Conservation (phyloP, 257 asterid species). For the Forsythia viridissima region DNA sequence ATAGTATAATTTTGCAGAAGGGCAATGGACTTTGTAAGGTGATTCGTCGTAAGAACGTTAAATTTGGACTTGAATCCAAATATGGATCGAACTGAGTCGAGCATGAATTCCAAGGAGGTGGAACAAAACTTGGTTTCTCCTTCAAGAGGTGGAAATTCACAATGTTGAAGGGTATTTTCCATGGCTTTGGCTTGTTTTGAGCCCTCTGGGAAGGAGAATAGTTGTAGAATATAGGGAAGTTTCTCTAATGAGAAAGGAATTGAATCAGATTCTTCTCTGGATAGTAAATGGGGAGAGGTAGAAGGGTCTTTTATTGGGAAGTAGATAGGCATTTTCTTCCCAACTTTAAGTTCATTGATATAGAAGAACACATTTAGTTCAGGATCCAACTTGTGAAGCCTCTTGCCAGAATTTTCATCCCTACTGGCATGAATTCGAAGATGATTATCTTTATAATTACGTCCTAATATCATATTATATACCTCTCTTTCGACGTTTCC, state of each 20-base stretch:
- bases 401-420: slow-evolving; percentile 11
- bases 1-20: slow-evolving; percentile 65
- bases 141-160: slow-evolving; percentile 54
- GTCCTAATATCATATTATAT: neutral
- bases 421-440: slow-evolving; percentile 21
- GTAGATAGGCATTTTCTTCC: slow-evolving; percentile 51
- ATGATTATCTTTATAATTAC: slow-evolving; percentile 18
- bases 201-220: slow-evolving; percentile 45
- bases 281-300: slow-evolving; percentile 58
- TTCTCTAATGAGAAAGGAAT: slow-evolving; percentile 65
- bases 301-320: slow-evolving; percentile 54
- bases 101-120: slow-evolving; percentile 68
- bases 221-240: slow-evolving; percentile 43
- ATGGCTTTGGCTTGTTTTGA: slow-evolving; percentile 73
- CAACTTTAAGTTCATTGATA: slow-evolving; percentile 43
- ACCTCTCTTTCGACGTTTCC: neutral
- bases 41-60: slow-evolving; percentile 48
- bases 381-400: slow-evolving; percentile 32
- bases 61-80: slow-evolving; percentile 38
- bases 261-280: slow-evolving; percentile 59
- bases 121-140: slow-evolving; percentile 84
- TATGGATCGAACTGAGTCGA: slow-evolving; percentile 41
- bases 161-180: slow-evolving; percentile 60
- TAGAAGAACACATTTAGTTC: slow-evolving; percentile 63
- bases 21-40: slow-evolving; percentile 29